Conservation (phyloP, 441 rosid species). For the Eugenia klotzschiana region DNA sequence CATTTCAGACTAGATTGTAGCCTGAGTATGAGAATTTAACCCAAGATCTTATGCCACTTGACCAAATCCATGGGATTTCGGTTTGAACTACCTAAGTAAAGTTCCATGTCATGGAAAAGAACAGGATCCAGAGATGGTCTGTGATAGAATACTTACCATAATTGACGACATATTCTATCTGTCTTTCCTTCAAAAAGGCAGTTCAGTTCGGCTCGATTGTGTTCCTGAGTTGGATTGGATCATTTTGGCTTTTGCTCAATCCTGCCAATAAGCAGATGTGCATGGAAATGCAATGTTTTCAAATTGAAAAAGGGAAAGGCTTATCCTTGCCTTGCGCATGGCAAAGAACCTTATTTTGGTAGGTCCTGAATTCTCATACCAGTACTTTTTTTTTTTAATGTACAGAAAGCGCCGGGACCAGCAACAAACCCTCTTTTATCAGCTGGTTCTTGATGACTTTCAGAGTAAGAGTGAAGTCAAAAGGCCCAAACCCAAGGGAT, state of each 20-base stretch:
- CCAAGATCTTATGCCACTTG: background rate
- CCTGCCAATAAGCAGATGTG: background rate
- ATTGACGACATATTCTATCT: background rate
- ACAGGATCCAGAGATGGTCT: background rate
- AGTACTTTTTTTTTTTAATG: background rate
- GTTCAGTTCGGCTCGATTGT: background rate
- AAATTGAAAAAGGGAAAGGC: background rate
- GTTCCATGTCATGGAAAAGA: background rate
- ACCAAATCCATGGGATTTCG: constrained; percentile 11
- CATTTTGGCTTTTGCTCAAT: background rate
- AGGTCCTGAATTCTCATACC: background rate
- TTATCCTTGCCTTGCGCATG: background rate
- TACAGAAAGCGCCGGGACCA: background rate
- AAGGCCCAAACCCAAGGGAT: background rate
- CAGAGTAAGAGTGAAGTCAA: background rate
- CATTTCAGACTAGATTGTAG: background rate
- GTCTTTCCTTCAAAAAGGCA: background rate
- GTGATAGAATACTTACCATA: background rate
- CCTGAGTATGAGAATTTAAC: background rate
- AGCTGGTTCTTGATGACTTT: background rate
- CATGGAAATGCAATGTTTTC: background rate
- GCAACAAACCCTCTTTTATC: background rate
- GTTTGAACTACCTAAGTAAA: background rate
- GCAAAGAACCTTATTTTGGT: background rate
- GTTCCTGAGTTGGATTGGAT: background rate